Evolutionary conservation across 345 rosid species (phyloP).

Genomic region (Boechera stricta): DNA sequence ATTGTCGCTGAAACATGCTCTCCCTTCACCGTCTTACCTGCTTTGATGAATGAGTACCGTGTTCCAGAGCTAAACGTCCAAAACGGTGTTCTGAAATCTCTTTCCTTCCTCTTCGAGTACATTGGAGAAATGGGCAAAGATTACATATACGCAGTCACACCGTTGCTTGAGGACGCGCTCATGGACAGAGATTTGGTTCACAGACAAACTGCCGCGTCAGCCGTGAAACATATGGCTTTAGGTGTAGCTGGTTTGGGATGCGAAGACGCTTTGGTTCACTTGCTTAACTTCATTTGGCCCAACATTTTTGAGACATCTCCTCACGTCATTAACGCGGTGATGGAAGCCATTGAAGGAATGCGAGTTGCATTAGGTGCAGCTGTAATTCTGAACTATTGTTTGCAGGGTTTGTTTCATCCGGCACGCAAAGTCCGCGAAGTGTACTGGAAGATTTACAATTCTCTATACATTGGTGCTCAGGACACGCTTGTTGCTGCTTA

Average conservation of each 20-base stretch:
- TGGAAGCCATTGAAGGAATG: constrained; percentile 99
- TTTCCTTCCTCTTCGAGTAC: constrained; percentile 94
- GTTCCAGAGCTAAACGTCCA: constrained; percentile 99
- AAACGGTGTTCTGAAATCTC: constrained; percentile 95
- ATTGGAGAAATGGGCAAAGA: constrained; percentile 99
- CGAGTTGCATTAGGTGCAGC: constrained; percentile 95
- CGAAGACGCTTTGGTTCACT: constrained; percentile 91
- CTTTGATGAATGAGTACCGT: constrained; percentile 96
- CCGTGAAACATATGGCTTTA: constrained; percentile 96
- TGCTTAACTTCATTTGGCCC: constrained; percentile 97
- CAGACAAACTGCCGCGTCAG: constrained; percentile 99
- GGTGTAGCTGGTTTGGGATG: constrained; percentile 99
- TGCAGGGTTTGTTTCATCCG: constrained; percentile 98
- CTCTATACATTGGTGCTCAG: constrained; percentile 90
- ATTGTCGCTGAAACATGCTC: constrained; percentile 99
- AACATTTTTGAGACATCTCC: constrained; percentile 99
- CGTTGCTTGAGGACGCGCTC: constrained; percentile 95
- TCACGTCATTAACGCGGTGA: constrained; percentile 96
- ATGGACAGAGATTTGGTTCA: constrained; percentile 99
- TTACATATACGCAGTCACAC: constrained; percentile 97
- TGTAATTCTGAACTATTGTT: constrained; percentile 83
- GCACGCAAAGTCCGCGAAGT: constrained; percentile 98
- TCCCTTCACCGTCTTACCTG: constrained; percentile 94
- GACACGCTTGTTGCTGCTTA: constrained; percentile 96
- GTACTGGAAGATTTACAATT: constrained; percentile 98